Base-by-base conservation (phyloP, 257 asterid species). In the Striga asiatica region DNA sequence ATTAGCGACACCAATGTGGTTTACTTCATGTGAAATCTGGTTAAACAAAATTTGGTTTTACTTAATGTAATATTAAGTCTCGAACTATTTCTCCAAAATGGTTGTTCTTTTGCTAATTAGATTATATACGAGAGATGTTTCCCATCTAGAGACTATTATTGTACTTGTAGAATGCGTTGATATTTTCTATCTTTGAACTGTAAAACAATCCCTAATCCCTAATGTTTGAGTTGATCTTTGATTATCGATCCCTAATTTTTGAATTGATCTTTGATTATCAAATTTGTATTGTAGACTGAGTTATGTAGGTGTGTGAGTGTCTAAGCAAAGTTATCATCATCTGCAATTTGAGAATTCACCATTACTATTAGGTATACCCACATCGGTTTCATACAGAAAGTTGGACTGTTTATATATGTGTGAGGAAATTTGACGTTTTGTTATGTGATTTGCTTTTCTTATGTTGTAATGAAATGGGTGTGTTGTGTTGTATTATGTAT, bases 11-110 rank as follows among this genome's bases (percentile, higher is more conserved):
- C 47, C 64, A 75, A 75, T 41, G 62, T 67, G 7, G 74, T 81
- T 39, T 73, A 81, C 79, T 77, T 80, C 70, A 54, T 77, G 29
- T 80, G 74, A 74, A 16, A 7, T n/a, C n/a, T n/a, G n/a, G n/a
- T n/a, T n/a, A n/a, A n/a, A n/a, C n/a, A n/a, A n/a, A n/a, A n/a
- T n/a, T n/a, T n/a, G n/a, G n/a, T n/a, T n/a, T n/a, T n/a, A n/a
- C n/a, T n/a, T n/a, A n/a, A n/a, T n/a, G n/a, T n/a, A 27, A 27
- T 27, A 27, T 16, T 37, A 37, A 13, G 43, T 37, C 43, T 16
- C 14, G 1, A 37, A 16, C 12, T 9, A 8, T 8, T 9, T 37
- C 1, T 0, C 14, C 43, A 1, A 0, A 12, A 5, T 1, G 3
- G 14, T 13, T 5, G 0, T 41, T 14, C 6, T 5, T 2, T 2